A percentile compares a stretch with the other conserved stretches of the same genome.
These are phyloP conservation scores for Sarcocystis neurona DNA, from an alignment of 169 alveolate genomes.

Conservation along the genomic window DNA sequence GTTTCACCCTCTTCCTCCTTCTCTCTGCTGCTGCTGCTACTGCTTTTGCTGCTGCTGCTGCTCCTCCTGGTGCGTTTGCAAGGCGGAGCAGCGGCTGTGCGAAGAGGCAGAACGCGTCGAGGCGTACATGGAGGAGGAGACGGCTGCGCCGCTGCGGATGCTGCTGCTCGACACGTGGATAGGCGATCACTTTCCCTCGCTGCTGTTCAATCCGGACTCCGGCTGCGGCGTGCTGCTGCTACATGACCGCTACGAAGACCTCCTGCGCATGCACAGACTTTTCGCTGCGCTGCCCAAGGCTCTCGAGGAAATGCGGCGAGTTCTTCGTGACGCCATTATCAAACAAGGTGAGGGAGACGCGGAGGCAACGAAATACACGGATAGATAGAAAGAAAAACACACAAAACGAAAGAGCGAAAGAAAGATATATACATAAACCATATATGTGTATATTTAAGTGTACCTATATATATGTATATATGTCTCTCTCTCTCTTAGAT, in stretches of 20 bases:
- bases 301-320: constrained; percentile 1
- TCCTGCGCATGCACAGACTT: constrained; percentile 26
- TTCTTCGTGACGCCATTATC: neutral
- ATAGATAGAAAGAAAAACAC: no score
- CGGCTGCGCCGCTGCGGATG: neutral
- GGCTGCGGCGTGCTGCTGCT: neutral
- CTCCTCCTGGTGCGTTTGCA: neutral
- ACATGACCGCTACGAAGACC: neutral
- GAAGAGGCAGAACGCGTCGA: constrained; percentile 45
- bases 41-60: neutral
- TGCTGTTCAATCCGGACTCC: neutral
- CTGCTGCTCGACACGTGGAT: constrained; percentile 7
- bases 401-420: no score
- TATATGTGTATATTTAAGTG: no score
- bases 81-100: constrained; percentile 39
- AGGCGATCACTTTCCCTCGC: neutral
- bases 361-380: no score
- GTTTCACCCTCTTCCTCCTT: neutral
- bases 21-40: no score
- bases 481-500: no score
- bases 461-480: no score
- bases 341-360: constrained; percentile 28
- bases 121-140: neutral
- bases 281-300: constrained; percentile 1
- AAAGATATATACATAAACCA: no score